A percentile compares a stretch with the other conserved stretches of the same genome.
Conservation (phyloP, 176 grass and related monocot species). For the Phoenix dactylifera region DNA sequence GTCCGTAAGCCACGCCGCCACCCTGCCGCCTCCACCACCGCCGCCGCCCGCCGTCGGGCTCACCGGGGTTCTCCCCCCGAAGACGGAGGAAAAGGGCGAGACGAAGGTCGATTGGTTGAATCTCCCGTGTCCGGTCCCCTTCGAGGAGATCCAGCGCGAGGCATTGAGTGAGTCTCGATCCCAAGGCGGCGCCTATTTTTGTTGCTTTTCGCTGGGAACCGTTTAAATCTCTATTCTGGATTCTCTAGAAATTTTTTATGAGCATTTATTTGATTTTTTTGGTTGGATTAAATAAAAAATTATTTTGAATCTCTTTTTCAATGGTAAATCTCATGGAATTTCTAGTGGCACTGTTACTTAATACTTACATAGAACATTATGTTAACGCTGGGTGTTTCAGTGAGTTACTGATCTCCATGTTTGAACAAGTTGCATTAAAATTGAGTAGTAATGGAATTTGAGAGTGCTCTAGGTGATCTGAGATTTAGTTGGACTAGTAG, state of each 20-base stretch:
- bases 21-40: not conserved
- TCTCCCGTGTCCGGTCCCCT: conserved; percentile 57
- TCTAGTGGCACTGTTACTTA: too few species aligned
- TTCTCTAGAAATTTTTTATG: not conserved
- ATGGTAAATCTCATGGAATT: too few species aligned
- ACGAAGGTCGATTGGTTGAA: conserved; percentile 69
- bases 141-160: conserved; percentile 54
- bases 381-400: too few species aligned
- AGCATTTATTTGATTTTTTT: too few species aligned
- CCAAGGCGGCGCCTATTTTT: not conserved
- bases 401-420: too few species aligned
- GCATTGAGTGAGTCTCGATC: conserved; percentile 38
- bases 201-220: not conserved
- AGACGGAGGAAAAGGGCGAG: conserved; percentile 22
- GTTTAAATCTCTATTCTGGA: not conserved
- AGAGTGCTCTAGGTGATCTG: too few species aligned
- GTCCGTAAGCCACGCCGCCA: not conserved
- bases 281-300: too few species aligned
- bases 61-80: not conserved
- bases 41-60: not conserved
- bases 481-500: too few species aligned
- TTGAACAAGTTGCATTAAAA: too few species aligned
- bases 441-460: too few species aligned
- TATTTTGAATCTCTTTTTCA: too few species aligned
- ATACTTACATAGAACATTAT: too few species aligned